Conservation (phyloP, 2,329 filamentous ascomycete genomes). For the Aspergillus texensis region DNA sequence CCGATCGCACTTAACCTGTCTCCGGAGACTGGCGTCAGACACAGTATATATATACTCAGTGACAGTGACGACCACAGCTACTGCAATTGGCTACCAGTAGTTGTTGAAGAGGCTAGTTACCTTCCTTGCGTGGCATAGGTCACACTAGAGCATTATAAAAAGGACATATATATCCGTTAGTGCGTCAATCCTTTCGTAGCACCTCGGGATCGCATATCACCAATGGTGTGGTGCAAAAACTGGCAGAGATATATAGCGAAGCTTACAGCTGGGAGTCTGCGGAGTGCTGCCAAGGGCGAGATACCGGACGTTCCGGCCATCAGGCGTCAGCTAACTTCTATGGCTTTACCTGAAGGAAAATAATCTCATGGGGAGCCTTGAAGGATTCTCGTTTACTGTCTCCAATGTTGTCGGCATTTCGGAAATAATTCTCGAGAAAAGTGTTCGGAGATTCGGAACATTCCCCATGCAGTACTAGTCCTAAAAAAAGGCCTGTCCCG, state of each 20-base stretch:
- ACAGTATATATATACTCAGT: not conserved
- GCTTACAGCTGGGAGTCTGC: not conserved
- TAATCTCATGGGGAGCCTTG: not conserved
- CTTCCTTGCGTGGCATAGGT: not conserved
- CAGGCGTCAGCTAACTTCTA: not conserved
- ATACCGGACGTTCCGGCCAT: not conserved
- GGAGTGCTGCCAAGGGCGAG: not conserved
- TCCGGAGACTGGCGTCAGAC: not conserved
- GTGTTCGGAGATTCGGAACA: not conserved
- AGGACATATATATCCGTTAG: not conserved
- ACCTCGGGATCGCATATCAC: not conserved
- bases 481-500: not conserved
- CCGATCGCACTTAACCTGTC: not conserved
- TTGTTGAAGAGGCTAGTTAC: not conserved
- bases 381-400: not conserved
- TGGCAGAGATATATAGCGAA: not conserved
- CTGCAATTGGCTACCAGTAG: not conserved
- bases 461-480: not conserved
- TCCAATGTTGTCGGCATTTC: not conserved
- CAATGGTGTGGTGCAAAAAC: not conserved
- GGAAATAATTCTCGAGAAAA: not conserved
- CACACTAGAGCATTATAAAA: not conserved
- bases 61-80: not conserved
- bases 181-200: not conserved
- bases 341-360: not conserved